Conservation (phyloP, 2,329 filamentous ascomycete genomes). For the Colletotrichum sp. region DNA sequence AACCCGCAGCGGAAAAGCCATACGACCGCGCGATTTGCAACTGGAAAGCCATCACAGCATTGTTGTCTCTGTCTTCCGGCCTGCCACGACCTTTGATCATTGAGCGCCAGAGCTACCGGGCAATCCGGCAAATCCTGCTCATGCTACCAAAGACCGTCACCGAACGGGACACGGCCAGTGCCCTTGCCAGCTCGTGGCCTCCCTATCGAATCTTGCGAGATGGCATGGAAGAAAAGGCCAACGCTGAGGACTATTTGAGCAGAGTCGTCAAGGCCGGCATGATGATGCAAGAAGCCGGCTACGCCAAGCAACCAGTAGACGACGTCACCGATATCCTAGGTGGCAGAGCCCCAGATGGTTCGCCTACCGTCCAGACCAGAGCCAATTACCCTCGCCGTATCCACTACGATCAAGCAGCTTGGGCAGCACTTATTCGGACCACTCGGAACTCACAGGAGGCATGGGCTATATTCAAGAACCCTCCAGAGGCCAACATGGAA, state of each 20-base stretch:
- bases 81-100: conserved; percentile 57
- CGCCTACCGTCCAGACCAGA: conserved; percentile 61
- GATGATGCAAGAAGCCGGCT: conserved; percentile 63
- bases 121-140: conserved; percentile 59
- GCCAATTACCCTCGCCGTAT: background rate
- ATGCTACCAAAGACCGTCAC: conserved; percentile 56
- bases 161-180: conserved; percentile 53
- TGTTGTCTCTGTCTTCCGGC: conserved; percentile 57
- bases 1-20: conserved; percentile 34
- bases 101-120: conserved; percentile 54
- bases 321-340: conserved; percentile 56
- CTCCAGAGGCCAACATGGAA: conserved; percentile 34
- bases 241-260: conserved; percentile 57
- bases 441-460: conserved; percentile 68
- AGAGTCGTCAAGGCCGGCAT: conserved; percentile 57
- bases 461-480: conserved; percentile 56
- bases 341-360: conserved; percentile 53
- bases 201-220: conserved; percentile 63
- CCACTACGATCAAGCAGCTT: conserved; percentile 31
- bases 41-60: conserved; percentile 62
- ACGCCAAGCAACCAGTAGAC: conserved; percentile 51
- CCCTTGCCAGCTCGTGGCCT: conserved; percentile 62
- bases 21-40: conserved; percentile 48
- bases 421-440: conserved; percentile 62
- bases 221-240: conserved; percentile 62